Evolutionary conservation across 2,329 filamentous ascomycete species (phyloP).

Genomic region (Myriosclerotinia curreyana): DNA sequence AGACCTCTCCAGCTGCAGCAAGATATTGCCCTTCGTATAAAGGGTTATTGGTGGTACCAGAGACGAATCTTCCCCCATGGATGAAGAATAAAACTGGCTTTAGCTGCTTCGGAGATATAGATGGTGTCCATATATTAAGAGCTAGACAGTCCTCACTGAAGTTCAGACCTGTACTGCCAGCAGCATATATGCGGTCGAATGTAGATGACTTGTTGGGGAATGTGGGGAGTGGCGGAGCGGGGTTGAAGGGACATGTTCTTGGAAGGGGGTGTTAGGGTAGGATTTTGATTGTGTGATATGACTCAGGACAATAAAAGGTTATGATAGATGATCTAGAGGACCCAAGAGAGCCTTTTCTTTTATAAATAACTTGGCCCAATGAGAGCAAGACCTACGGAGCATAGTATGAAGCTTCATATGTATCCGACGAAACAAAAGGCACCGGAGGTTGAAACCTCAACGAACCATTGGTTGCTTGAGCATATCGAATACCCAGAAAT

Average conservation of each 20-base stretch:
- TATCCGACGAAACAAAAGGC: constrained; percentile 20
- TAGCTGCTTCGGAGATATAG: constrained; percentile 36
- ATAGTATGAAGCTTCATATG: constrained; percentile 2
- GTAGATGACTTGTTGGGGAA: neutral
- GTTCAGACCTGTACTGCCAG: neutral
- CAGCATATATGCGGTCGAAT: constrained; percentile 12
- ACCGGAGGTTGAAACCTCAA: constrained; percentile 39
- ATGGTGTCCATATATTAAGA: constrained; percentile 42
- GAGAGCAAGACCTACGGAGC: constrained; percentile 4
- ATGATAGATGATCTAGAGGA: neutral
- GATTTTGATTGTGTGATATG: neutral
- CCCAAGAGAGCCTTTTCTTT: too few species aligned
- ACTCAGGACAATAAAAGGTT: too few species aligned
- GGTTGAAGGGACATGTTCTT: constrained; percentile 10
- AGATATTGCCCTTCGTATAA: constrained; percentile 14
- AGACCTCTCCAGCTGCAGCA: constrained; percentile 1
- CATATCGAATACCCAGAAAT: constrained; percentile 45
- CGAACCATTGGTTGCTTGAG: constrained; percentile 41
- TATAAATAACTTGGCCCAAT: neutral
- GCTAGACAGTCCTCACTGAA: constrained; percentile 42
- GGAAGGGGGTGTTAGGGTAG: neutral
- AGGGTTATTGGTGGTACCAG: constrained; percentile 42
- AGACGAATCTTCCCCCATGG: constrained; percentile 44
- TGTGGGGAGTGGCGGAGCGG: neutral
- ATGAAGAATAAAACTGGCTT: constrained; percentile 48